Evolutionary conservation across 768 basidiomycete genomes (phyloP).

Genomic region (Suillus discolor): DNA sequence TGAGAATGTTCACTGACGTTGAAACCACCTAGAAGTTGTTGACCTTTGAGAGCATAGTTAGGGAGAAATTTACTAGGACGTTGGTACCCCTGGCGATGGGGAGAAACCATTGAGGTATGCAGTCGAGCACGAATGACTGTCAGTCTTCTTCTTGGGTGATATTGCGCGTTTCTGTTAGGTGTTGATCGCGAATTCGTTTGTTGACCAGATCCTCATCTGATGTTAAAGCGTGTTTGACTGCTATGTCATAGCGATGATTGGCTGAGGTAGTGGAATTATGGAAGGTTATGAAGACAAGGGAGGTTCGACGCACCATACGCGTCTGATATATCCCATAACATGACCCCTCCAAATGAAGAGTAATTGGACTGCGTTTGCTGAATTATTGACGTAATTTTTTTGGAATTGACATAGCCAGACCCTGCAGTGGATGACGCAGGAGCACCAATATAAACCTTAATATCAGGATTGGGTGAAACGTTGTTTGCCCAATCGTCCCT

Average conservation of each 20-base stretch:
- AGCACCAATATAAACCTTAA: conserved; percentile 48
- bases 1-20: not conserved
- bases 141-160: not conserved
- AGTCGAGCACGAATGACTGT: not conserved
- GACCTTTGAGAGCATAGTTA: not conserved
- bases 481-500: conserved; percentile 50
- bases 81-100: not conserved
- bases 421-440: conserved; percentile 46
- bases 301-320: conserved; percentile 30
- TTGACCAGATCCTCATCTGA: not conserved
- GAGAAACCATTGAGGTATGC: not conserved
- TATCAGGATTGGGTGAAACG: conserved; percentile 21
- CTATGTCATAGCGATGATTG: conserved; percentile 62
- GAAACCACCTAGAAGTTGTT: not conserved
- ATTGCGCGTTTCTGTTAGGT: not conserved
- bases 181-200: not conserved
- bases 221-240: conserved; percentile 56
- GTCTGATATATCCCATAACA: conserved; percentile 50
- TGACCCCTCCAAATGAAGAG: conserved; percentile 48
- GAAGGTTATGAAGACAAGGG: not conserved
- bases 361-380: conserved; percentile 37
- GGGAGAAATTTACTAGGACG: not conserved
- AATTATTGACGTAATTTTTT: conserved; percentile 36
- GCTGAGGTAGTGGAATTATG: conserved; percentile 29
- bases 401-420: conserved; percentile 38